These are phyloP conservation scores for Ophiocordyceps camponoti-saundersi DNA, from an alignment of 2,329 filamentous ascomycete species.

Conservation along the genomic window DNA sequence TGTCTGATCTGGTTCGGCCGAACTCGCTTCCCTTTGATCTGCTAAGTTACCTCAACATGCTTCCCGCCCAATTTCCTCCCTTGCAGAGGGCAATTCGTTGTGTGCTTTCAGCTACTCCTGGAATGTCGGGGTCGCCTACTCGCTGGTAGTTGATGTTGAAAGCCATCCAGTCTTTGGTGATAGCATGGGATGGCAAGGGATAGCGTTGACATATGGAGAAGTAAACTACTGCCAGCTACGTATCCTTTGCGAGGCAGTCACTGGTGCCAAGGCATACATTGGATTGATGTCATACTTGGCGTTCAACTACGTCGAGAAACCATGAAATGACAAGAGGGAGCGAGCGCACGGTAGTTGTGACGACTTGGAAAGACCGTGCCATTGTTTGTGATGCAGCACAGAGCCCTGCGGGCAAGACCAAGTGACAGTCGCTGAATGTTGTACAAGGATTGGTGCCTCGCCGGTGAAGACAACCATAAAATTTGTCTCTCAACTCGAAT, in stretches of 20 bases:
- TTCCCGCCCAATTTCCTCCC: neutral
- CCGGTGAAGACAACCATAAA: neutral
- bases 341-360: neutral
- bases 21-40: neutral
- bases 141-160: neutral
- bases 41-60: neutral
- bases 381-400: neutral
- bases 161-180: neutral
- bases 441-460: neutral
- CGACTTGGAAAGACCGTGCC: neutral
- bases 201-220: neutral
- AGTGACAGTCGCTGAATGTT: neutral
- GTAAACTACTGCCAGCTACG: neutral
- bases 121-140: neutral
- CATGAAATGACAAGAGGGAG: neutral
- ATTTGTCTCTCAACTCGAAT: too few relatives aligned
- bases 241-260: too few relatives aligned
- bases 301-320: neutral
- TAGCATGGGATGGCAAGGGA: neutral
- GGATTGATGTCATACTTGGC: too few relatives aligned
- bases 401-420: neutral
- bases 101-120: neutral
- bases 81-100: neutral
- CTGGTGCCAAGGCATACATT: neutral
- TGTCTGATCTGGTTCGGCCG: neutral